Conservation (phyloP, 192 early-diverging fungal genomes). For the Podila clonocystis region DNA sequence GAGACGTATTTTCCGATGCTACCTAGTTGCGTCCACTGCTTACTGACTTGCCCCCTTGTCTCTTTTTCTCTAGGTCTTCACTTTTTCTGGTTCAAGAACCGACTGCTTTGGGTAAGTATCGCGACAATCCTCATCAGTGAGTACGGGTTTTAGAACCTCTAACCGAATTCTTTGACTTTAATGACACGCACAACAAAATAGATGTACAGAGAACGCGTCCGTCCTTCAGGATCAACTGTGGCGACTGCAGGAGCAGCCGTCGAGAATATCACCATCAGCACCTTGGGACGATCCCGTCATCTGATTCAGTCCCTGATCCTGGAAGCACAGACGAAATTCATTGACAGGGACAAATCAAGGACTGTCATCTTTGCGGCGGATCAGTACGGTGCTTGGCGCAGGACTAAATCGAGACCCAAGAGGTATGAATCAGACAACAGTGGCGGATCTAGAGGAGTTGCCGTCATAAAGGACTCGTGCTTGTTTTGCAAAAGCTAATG, state of each 20-base stretch:
- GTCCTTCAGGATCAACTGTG: conserved; percentile 29
- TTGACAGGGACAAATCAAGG: conserved; percentile 66
- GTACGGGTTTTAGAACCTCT: background rate
- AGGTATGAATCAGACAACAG: conserved; percentile 3
- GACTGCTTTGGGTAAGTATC: conserved; percentile 57
- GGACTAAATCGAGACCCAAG: conserved; percentile 48
- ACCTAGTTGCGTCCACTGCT: too few relatives aligned
- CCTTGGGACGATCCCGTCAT: conserved; percentile 59
- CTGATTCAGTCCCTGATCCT: conserved; percentile 61
- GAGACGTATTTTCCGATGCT: too few relatives aligned
- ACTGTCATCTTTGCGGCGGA: conserved; percentile 75
- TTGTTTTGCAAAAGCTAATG: background rate
- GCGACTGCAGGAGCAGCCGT: conserved; percentile 34
- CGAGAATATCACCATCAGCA: conserved; percentile 66
- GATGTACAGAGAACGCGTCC: conserved; percentile 52
- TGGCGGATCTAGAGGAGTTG: background rate
- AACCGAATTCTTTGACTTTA: background rate
- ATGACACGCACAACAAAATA: background rate
- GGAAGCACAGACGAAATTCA: conserved; percentile 63
- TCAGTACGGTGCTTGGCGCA: conserved; percentile 73
- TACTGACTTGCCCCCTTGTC: too few relatives aligned
- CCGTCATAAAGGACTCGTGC: background rate
- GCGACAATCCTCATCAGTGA: too few relatives aligned
- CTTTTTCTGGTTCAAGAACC: conserved; percentile 62
- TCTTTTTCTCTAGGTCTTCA: conserved; percentile 57